Percentiles rank a stretch among this genome's conserved stretches.
Evolutionary conservation across 371 early-diverging fungal species (phyloP).

Genomic region (Polyrhizophydium stewartii): DNA sequence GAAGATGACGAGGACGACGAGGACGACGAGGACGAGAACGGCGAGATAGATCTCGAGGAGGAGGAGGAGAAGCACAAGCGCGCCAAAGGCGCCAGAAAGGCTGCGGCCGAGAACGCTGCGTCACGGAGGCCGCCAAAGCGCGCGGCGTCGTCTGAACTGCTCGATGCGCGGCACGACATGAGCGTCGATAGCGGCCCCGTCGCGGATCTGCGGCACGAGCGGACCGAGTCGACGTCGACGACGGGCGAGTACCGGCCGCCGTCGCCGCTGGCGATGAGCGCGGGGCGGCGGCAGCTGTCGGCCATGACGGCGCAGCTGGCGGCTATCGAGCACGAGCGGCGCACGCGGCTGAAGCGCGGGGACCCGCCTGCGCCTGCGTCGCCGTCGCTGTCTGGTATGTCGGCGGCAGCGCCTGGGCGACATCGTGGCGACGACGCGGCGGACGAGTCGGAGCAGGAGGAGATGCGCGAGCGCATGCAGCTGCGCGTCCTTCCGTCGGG

Average conservation of each 20-base stretch:
- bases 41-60: conserved; percentile 36
- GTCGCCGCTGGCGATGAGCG: not conserved
- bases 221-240: not conserved
- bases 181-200: not conserved
- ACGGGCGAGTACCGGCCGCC: not conserved
- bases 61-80: conserved; percentile 14
- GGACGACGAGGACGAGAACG: conserved; percentile 26
- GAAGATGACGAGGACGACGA: conserved; percentile 11
- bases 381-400: not conserved
- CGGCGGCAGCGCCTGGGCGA: not conserved
- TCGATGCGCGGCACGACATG: not conserved
- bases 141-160: not conserved
- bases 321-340: not conserved
- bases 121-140: too few species aligned
- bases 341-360: not conserved
- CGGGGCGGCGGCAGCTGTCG: not conserved
- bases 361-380: not conserved
- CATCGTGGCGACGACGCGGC: not conserved
- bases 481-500: too few species aligned
- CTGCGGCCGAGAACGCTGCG: too few species aligned
- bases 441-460: not conserved
- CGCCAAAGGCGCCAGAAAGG: not conserved
- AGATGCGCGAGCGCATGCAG: too few species aligned
- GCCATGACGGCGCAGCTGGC: not conserved
- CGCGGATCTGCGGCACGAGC: not conserved